These are phyloP conservation scores for Emericellopsis cladophorae DNA, from an alignment of 2,329 filamentous ascomycete species.

Conservation along the genomic window DNA sequence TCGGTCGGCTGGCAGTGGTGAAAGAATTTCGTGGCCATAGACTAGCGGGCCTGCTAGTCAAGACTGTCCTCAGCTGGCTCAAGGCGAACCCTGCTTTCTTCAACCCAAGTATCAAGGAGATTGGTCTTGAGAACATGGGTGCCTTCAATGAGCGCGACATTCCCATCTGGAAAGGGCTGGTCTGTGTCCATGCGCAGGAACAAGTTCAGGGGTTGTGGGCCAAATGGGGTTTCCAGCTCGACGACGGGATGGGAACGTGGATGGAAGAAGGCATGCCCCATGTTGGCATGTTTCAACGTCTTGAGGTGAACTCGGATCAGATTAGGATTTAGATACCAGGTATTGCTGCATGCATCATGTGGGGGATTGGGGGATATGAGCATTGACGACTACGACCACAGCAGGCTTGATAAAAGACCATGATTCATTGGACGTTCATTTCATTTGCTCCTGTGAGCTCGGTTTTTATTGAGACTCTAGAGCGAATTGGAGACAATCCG, in stretches of 20 bases:
- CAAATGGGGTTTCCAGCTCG: slow-evolving; percentile 59
- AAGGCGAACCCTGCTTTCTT: slow-evolving; percentile 43
- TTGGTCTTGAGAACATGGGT: slow-evolving; percentile 29
- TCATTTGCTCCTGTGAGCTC: slow-evolving; percentile 22
- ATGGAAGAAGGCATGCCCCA: slow-evolving; percentile 75
- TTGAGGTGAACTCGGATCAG: slow-evolving; percentile 20
- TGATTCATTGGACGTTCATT: slow-evolving; percentile 12
- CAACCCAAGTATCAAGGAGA: slow-evolving; percentile 31
- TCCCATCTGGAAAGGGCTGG: slow-evolving; percentile 59
- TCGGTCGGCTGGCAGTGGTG: slow-evolving; percentile 66
- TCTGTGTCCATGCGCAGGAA: slow-evolving; percentile 70
- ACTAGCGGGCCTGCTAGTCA: slow-evolving; percentile 54
- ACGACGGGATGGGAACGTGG: slow-evolving; percentile 66
- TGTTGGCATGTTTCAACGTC: slow-evolving; percentile 63
- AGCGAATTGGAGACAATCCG: slow-evolving; percentile 27
- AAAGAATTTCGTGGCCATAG: slow-evolving; percentile 51
- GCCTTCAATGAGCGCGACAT: slow-evolving; percentile 24
- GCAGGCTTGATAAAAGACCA: neutral
- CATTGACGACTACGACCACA: too few species aligned
- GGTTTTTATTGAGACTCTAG: slow-evolving; percentile 30
- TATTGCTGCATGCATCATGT: neutral
- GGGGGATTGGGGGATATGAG: neutral
- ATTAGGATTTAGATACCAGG: slow-evolving; percentile 9
- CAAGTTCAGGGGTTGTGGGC: slow-evolving; percentile 52
- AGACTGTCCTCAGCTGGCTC: slow-evolving; percentile 57